Percentiles rank a stretch among this genome's conserved stretches.
Conservation (phyloP, 768 basidiomycete species). For the Leccinum disarticulatum region DNA sequence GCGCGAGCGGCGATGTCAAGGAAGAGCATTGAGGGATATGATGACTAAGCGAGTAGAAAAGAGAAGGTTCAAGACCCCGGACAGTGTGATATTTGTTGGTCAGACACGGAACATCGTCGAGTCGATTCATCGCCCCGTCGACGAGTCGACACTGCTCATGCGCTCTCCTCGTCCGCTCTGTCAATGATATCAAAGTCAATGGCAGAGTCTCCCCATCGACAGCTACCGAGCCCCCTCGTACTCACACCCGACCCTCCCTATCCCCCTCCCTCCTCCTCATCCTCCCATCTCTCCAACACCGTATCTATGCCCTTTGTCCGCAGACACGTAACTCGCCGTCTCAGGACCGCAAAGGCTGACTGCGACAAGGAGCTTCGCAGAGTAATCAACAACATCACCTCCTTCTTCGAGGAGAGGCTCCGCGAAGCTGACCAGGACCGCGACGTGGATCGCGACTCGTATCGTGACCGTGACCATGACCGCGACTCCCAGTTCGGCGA, state of each 20-base stretch:
- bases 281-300: constrained; percentile 53
- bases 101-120: constrained; percentile 3
- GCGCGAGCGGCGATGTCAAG: constrained; percentile 14
- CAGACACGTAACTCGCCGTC: constrained; percentile 88
- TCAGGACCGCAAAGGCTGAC: constrained; percentile 91
- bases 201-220: constrained; percentile 46
- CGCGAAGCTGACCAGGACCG: constrained; percentile 67
- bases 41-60: not conserved
- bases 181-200: constrained; percentile 13
- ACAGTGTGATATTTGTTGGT: not conserved
- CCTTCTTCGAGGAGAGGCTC: constrained; percentile 90
- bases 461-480: constrained; percentile 48
- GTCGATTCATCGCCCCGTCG: not conserved
- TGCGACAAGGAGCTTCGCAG: constrained; percentile 96
- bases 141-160: not conserved
- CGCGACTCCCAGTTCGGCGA: constrained; percentile 60
- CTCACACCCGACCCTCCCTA: constrained; percentile 60
- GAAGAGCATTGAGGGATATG: constrained; percentile 12
- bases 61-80: not conserved
- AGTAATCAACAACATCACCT: constrained; percentile 91
- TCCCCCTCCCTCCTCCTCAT: constrained; percentile 12
- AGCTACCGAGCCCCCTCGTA: constrained; percentile 73
- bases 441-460: constrained; percentile 62
- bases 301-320: constrained; percentile 92
- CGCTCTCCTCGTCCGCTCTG: constrained; percentile 16